Conservation (phyloP, 164 flowering plant species). For the Platanus orientalis region DNA sequence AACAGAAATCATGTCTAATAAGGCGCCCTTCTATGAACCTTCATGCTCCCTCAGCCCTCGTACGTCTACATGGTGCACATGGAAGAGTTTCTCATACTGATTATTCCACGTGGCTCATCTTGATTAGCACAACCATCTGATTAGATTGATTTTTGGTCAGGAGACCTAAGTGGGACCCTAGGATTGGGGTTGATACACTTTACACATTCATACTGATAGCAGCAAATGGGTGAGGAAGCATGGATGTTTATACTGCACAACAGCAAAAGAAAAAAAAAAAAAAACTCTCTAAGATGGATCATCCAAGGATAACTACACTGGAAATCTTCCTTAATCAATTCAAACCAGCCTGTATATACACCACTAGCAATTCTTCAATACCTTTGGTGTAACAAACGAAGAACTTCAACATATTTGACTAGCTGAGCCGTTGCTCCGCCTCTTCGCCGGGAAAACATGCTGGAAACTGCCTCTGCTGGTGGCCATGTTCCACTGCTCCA, state of each 20-base stretch:
- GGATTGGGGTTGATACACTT: too few species aligned
- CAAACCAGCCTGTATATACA: conserved; percentile 22
- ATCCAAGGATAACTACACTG: not conserved
- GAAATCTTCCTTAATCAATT: not conserved
- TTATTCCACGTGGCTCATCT: too few species aligned
- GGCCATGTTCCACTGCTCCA: conserved; percentile 46
- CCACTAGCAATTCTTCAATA: conserved; percentile 4
- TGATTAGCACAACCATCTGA: too few species aligned
- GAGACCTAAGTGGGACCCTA: not conserved
- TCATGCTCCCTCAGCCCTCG: too few species aligned
- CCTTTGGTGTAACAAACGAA: not conserved
- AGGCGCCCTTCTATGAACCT: not conserved
- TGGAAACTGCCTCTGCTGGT: conserved; percentile 32
- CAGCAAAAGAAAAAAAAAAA: too few species aligned
- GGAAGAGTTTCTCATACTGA: too few species aligned
- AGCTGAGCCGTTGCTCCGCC: conserved; percentile 34
- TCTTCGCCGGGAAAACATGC: conserved; percentile 47
- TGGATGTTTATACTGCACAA: too few species aligned
- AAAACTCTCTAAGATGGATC: not conserved
- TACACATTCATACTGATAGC: too few species aligned
- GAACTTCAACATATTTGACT: conserved; percentile 40
- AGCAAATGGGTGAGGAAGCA: too few species aligned
- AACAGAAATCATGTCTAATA: not conserved
- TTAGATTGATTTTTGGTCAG: not conserved
- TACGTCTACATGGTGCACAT: too few species aligned